Conservation (phyloP, 139 green algal genomes). For the Haematococcus lacustris region DNA sequence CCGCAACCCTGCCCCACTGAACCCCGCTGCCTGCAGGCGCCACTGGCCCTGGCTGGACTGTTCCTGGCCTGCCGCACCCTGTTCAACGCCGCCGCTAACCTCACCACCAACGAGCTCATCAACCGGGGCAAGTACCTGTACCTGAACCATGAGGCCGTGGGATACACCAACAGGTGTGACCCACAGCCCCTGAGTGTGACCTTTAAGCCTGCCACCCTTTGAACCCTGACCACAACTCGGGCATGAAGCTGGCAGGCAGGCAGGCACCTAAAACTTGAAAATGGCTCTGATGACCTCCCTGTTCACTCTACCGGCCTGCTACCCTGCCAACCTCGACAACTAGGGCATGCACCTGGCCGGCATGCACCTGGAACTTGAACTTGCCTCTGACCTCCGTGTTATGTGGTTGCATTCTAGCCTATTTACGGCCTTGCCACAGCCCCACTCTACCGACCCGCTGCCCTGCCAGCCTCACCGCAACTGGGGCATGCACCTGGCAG, state of each 20-base stretch:
- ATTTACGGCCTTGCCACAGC: no score
- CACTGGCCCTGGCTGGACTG: constrained; percentile 13
- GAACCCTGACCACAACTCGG: no score
- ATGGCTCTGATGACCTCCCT: not conserved
- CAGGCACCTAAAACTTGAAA: no score
- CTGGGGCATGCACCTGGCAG: not conserved
- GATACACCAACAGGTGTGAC: constrained; percentile 32
- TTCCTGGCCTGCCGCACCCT: constrained; percentile 27
- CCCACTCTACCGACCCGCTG: no score
- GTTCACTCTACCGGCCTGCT: not conserved
- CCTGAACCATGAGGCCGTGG: constrained; percentile 29
- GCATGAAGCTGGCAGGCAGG: no score
- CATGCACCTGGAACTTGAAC: not conserved
- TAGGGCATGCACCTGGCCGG: not conserved
- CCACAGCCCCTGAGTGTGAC: not conserved
- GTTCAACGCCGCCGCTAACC: constrained; percentile 42
- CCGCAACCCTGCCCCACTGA: not conserved
- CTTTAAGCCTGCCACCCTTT: not conserved
- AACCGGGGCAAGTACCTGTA: constrained; percentile 42
- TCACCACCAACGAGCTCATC: constrained; percentile 65
- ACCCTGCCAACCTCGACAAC: not conserved
- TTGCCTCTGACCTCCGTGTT: no score
- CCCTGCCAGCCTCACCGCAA: no score
- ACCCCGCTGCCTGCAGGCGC: constrained; percentile 13
- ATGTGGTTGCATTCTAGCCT: no score